Conservation (phyloP, 2,329 filamentous ascomycete genomes). For the Neonectria coccinea region DNA sequence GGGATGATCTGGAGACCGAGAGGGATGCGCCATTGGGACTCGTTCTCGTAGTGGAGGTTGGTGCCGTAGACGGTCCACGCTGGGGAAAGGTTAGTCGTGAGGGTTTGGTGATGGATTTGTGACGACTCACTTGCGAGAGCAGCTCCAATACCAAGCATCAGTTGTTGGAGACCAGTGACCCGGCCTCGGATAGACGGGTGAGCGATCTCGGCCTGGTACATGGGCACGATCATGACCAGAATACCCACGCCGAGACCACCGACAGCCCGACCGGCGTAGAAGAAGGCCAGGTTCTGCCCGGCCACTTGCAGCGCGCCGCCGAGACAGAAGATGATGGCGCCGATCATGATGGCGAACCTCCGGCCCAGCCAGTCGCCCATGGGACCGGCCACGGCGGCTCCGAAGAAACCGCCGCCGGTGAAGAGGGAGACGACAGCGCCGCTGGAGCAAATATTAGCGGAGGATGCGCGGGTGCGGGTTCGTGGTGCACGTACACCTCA, state of each 20-base stretch:
- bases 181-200: slow-evolving; percentile 81
- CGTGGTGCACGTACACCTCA: neutral
- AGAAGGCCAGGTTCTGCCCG: slow-evolving; percentile 66
- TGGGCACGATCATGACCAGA: slow-evolving; percentile 52
- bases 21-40: slow-evolving; percentile 37
- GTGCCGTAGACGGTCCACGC: slow-evolving; percentile 77
- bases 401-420: slow-evolving; percentile 79
- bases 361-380: slow-evolving; percentile 74
- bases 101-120: too few species aligned
- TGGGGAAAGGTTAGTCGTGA: slow-evolving; percentile 43
- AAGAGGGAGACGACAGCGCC: slow-evolving; percentile 72
- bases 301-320: slow-evolving; percentile 80
- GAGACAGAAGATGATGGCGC: slow-evolving; percentile 76
- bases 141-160: slow-evolving; percentile 82
- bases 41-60: slow-evolving; percentile 1
- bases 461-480: too few species aligned
- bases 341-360: slow-evolving; percentile 76
- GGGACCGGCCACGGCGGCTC: slow-evolving; percentile 73
- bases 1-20: slow-evolving; percentile 35
- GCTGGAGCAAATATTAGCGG: slow-evolving; percentile 17
- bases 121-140: slow-evolving; percentile 59
- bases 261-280: slow-evolving; percentile 77
- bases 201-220: slow-evolving; percentile 82
- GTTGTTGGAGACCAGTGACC: slow-evolving; percentile 80
- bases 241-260: slow-evolving; percentile 66